Evolutionary conservation across 2,329 filamentous ascomycete genomes (phyloP), one percentile per base, ranked within the genome.

Genomic region (Ophiostoma australiae): DNA sequence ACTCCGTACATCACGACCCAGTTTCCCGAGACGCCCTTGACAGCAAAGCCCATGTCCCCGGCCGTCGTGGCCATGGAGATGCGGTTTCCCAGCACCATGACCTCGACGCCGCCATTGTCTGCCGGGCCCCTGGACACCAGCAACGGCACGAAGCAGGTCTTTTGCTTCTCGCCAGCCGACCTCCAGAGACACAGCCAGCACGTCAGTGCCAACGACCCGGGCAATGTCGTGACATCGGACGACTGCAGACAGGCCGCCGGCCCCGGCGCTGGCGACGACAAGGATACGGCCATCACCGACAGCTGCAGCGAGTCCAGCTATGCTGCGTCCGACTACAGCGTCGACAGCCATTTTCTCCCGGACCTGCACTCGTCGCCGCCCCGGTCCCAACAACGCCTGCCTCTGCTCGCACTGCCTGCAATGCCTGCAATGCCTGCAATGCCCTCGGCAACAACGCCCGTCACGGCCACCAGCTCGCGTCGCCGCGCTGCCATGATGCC

Each of bases 91-190:
- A 87, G 84, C 77, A 81, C 82, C 71, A 86, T 87, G 84, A 87
- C 86, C 1, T 82, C 85, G n/a, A 87, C 86, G 4, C 86, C 86
- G 35, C 86, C 86, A 2, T 76, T 87, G 69, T 88, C 86, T 17
- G 86, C 86, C 4, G 84, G 83, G 1, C 79, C 81, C 11, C 77
- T 81, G n/a, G 85, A 87, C 17, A 74, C 80, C n/a, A 58, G 44
- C 55, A 77, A 77, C 15, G 41, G 58, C 23, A 78, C 77, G 15
- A 72, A 78, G 37, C 80, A 76, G 23, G 77, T 81, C n/a, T 87
- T 86, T 73, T 81, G 80, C 63, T 86, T 86, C 73, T 80, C 75
- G 27, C 70, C 73, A 0, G 70, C 72, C 44, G 75, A 76, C 61
- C 74, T 55, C 48, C 71, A 52, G 31, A 20, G 68, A 27, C 67